Base-by-base conservation (phyloP, 768 basidiomycete genomes). In the Gelatoporia subvermispora region DNA sequence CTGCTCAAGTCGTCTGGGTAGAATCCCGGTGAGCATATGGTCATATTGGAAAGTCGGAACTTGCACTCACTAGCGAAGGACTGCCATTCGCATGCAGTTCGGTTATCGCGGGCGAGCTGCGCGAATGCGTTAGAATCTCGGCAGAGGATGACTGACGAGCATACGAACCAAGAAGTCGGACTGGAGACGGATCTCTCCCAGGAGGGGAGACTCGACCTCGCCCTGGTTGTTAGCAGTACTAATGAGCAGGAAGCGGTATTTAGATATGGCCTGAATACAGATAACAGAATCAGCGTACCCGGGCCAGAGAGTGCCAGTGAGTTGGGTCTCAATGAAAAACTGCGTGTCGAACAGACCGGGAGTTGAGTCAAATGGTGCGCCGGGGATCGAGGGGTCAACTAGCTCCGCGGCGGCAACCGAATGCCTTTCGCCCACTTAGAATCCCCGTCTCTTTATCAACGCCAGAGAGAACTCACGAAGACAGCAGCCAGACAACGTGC, bases 61-160 rank as follows among this genome's bases (percentile, higher is more conserved):
- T 35, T 43, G 39, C 17, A 54, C 53, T 36, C 31, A 55, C 48
- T 46, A 25, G 45, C 54, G 50, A 64, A 59, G 22, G 47, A 54
- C 51, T 68, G 67, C 65, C 67, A 69, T 31, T 56, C 45, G 60
- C 67, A 69, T 8, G 65, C 63, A 9, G 66, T 66, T 41, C 63
- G 60, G 31, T 51, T 42, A 48, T 68, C 68, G 51, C 65, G 60
- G n/a, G 65, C 63, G 17, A 68, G 40, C 38, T 55, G 24, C 2
- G 22, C 9, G 11, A 15, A 15, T 3, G 4, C 18, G 45, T 37
- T 31, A 3, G 20, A n/a, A 20, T 15, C 18, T 8, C 17, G 51
- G 1, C 23, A 25, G 10, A 23, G 25, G 3, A 35, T 21, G 4
- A 11, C 16, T 20, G 16, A 20, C 31, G 3, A 22, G 45, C 45